phyloP scores from a whole-genome alignment of 2,329 filamentous ascomycete genomes.

The Fusarium sp. region DNA sequence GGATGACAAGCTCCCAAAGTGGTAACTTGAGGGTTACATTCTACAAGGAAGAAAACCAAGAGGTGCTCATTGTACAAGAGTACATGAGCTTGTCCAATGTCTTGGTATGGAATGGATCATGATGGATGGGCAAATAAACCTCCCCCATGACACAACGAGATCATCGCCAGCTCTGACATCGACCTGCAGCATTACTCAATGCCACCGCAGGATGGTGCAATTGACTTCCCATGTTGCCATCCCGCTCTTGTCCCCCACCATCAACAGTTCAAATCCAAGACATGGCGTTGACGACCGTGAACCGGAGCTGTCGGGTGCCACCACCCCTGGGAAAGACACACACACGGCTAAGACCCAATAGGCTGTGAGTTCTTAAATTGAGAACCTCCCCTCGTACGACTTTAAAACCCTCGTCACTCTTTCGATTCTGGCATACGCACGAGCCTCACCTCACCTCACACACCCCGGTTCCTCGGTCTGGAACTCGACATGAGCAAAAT shows the following conservation, averaged over 20 bases:
- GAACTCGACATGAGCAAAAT: not conserved
- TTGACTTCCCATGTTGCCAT: conserved; percentile 11
- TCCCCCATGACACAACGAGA: conserved; percentile 8
- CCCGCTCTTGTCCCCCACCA: not conserved
- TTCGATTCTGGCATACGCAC: conserved; percentile 15
- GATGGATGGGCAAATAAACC: not conserved
- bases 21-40: not conserved
- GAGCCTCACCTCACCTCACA: not conserved
- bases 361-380: conserved; percentile 1
- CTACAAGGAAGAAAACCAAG: not conserved
- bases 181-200: conserved; percentile 22
- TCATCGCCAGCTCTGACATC: not conserved
- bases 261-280: not conserved
- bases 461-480: conserved; percentile 2
- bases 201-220: conserved; percentile 25
- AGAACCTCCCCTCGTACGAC: conserved; percentile 30
- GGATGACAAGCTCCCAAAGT: not conserved
- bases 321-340: not conserved
- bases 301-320: conserved; percentile 6
- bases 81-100: not conserved
- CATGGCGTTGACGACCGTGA: not conserved
- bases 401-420: conserved; percentile 16
- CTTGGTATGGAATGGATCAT: not conserved
- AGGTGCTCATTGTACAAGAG: not conserved
- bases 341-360: conserved; percentile 2